Conservation (phyloP, 345 rosid genomes). For the Mercurialis annua region DNA sequence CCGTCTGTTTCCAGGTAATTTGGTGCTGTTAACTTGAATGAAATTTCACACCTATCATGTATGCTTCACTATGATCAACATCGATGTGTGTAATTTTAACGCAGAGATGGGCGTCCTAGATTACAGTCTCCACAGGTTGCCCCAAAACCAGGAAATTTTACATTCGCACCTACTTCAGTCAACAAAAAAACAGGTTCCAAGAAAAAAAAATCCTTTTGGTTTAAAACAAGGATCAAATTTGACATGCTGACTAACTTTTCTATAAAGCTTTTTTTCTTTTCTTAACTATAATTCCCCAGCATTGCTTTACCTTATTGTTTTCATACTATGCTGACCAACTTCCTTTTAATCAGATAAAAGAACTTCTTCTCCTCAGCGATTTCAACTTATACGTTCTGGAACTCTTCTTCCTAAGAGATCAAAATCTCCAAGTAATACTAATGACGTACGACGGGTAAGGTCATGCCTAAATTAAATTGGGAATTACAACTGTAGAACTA, state of each 20-base stretch:
- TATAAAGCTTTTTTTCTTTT: background rate
- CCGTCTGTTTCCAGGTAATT: slow-evolving; percentile 35
- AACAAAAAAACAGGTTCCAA: slow-evolving; percentile 37
- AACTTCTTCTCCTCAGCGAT: slow-evolving; percentile 48
- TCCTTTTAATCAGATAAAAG: slow-evolving; percentile 37
- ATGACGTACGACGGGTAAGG: slow-evolving; percentile 37
- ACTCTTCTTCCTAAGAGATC: slow-evolving; percentile 47
- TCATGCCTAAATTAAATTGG: background rate
- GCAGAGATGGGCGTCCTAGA: slow-evolving; percentile 33
- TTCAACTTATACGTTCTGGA: slow-evolving; percentile 42
- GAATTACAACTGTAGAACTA: too few species aligned
- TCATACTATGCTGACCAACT: background rate
- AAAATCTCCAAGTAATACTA: slow-evolving; percentile 40
- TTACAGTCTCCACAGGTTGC: slow-evolving; percentile 33
- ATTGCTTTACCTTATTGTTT: background rate
- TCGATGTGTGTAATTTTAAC: background rate
- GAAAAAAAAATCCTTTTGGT: too few species aligned
- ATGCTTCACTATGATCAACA: background rate
- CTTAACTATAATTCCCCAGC: background rate
- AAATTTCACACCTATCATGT: slow-evolving; percentile 6
- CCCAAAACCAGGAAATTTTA: slow-evolving; percentile 31
- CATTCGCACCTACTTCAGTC: slow-evolving; percentile 32
- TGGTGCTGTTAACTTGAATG: background rate
- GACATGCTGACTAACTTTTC: too few species aligned
- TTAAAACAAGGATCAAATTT: too few species aligned